A percentile compares a stretch with the other conserved stretches of the same genome.
These are phyloP conservation scores for Cymodocea nodosa DNA, from an alignment of 116 monocot genomes.

Conservation along the genomic window DNA sequence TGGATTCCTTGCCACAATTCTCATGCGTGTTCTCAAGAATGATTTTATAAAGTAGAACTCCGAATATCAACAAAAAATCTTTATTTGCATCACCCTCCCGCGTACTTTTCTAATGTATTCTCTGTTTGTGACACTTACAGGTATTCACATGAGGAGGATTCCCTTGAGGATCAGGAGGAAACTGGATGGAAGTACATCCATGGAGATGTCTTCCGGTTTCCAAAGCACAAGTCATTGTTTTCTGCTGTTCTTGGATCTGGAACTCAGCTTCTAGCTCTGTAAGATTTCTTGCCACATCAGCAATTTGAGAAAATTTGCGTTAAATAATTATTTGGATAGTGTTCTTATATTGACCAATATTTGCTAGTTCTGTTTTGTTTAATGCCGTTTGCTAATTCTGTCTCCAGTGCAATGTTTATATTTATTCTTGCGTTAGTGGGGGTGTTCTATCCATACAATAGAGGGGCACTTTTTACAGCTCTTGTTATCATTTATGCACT, in stretches of 20 bases:
- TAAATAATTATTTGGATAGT: neutral
- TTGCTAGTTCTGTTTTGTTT: slow-evolving; percentile 14
- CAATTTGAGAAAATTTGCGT: neutral
- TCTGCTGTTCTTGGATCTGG: slow-evolving; percentile 67
- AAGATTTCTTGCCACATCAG: slow-evolving; percentile 12
- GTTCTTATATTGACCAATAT: slow-evolving; percentile 10
- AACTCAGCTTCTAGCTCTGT: slow-evolving; percentile 65
- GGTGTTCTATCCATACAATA: slow-evolving; percentile 74
- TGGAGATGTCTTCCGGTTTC: slow-evolving; percentile 71
- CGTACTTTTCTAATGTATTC: too few relatives aligned
- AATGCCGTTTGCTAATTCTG: slow-evolving; percentile 2
- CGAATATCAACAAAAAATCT: neutral
- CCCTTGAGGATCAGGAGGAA: slow-evolving; percentile 64
- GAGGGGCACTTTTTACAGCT: slow-evolving; percentile 65
- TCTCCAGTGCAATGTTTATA: slow-evolving; percentile 43
- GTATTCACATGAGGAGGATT: slow-evolving; percentile 56
- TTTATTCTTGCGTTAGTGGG: slow-evolving; percentile 67
- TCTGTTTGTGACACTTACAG: slow-evolving; percentile 11
- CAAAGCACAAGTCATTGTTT: slow-evolving; percentile 55
- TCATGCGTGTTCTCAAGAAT: slow-evolving; percentile 72
- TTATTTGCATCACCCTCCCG: too few relatives aligned
- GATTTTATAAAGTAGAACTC: slow-evolving; percentile 57
- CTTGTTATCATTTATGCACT: slow-evolving; percentile 70
- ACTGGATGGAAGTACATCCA: slow-evolving; percentile 83
- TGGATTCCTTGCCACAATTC: slow-evolving; percentile 64